phyloP scores from a whole-genome alignment of 2,329 filamentous ascomycete species.

The Diaporthe sp. region DNA sequence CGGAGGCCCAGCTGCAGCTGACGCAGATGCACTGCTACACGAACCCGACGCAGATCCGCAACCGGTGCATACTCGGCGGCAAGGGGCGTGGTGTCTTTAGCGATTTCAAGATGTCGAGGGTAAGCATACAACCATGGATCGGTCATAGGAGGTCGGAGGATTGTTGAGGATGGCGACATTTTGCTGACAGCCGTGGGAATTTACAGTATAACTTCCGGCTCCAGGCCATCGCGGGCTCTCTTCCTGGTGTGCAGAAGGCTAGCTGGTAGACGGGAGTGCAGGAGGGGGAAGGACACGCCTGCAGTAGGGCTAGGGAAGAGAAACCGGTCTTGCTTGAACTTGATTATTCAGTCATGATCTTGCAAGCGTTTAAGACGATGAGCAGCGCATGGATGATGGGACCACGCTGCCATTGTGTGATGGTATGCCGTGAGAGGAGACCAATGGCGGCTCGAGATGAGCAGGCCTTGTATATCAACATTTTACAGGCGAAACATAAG shows the following conservation, averaged over 20 bases:
- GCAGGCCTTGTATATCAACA: neutral
- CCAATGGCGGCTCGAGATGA: neutral
- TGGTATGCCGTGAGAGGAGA: neutral
- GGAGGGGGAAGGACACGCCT: neutral
- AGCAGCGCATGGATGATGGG: neutral
- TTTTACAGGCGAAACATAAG: neutral
- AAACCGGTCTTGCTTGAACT: neutral
- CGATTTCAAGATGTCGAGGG: conserved; percentile 92
- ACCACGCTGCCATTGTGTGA: neutral
- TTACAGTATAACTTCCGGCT: conserved; percentile 90
- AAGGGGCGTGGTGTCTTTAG: conserved; percentile 90
- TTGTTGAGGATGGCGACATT: conserved; percentile 2
- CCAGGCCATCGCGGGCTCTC: conserved; percentile 85
- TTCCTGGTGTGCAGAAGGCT: conserved; percentile 95
- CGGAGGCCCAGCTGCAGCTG: conserved; percentile 92
- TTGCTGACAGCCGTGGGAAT: conserved; percentile 46
- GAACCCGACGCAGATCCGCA: conserved; percentile 91
- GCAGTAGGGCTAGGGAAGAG: neutral
- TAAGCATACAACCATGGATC: conserved; percentile 61
- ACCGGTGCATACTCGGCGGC: conserved; percentile 93
- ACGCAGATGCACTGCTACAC: conserved; percentile 98
- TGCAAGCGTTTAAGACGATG: neutral
- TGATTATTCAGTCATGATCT: neutral
- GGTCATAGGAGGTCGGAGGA: neutral
- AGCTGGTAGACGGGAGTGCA: conserved; percentile 78